Conservation (phyloP, 768 basidiomycete genomes). For the Paxillus rubicundulus region DNA sequence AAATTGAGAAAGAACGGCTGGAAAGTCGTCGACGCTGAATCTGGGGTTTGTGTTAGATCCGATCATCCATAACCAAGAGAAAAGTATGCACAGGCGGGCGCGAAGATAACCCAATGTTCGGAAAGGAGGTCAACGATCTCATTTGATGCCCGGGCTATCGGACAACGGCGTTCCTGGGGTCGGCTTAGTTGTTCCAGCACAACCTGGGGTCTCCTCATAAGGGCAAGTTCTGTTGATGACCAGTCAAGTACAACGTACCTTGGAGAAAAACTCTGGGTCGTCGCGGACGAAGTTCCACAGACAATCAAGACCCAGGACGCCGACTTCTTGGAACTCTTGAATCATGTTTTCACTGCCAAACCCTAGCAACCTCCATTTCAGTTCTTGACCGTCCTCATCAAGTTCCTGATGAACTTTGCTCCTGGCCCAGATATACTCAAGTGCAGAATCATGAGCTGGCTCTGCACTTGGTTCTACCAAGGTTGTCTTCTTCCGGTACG, state of each 20-base stretch:
- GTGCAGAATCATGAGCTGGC: constrained; percentile 50
- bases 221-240: background rate
- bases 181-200: constrained; percentile 79
- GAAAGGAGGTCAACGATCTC: constrained; percentile 82
- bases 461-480: constrained; percentile 68
- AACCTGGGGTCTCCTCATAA: constrained; percentile 43
- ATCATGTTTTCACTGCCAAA: constrained; percentile 73
- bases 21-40: constrained; percentile 77
- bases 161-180: constrained; percentile 72
- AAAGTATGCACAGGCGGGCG: constrained; percentile 68
- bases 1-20: constrained; percentile 89
- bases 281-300: constrained; percentile 70
- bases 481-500: constrained; percentile 78
- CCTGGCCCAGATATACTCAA: constrained; percentile 67
- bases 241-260: constrained; percentile 39
- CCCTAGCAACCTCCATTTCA: constrained; percentile 79
- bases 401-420: constrained; percentile 55
- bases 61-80: background rate
- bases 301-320: constrained; percentile 79
- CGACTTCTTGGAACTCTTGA: constrained; percentile 75
- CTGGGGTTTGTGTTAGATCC: constrained; percentile 27
- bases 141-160: constrained; percentile 79
- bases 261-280: constrained; percentile 71
- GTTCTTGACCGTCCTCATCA: constrained; percentile 44
- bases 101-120: constrained; percentile 83